Percentiles rank a stretch among this genome's conserved stretches.
phyloP scores from a whole-genome alignment of 179 eudicot species.

The Pouteria campechiana region DNA sequence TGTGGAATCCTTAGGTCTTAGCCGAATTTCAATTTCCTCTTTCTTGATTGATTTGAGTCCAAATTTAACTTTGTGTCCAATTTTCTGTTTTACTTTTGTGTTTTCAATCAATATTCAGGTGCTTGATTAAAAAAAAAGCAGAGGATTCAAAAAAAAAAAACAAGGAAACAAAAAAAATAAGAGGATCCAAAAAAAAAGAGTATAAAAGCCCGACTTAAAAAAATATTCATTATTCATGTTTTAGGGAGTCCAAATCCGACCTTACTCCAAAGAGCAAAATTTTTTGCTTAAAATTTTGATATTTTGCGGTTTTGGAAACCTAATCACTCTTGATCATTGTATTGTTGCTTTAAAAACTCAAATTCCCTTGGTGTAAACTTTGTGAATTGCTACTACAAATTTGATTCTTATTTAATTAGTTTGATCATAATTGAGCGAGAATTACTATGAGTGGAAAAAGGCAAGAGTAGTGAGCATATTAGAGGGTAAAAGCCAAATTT shows the following conservation, averaged over 20 bases:
- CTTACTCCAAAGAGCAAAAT: background rate
- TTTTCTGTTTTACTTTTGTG: background rate
- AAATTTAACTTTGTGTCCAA: background rate
- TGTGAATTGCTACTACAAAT: background rate
- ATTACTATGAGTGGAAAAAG: no score
- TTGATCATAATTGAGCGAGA: no score
- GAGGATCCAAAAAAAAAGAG: background rate
- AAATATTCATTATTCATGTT: background rate
- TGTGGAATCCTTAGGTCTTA: no score
- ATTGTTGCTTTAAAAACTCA: background rate
- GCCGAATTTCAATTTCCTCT: no score
- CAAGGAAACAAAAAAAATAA: no score
- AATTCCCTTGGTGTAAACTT: background rate
- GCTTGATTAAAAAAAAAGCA: background rate
- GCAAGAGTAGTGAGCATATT: no score
- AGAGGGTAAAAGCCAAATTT: no score
- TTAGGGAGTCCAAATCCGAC: background rate
- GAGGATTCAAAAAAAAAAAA: no score
- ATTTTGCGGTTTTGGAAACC: background rate
- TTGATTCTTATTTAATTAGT: no score
- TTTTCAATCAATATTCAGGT: background rate
- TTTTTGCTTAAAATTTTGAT: no score
- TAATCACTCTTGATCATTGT: background rate
- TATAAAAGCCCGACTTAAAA: background rate
- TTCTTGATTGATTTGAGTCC: no score